phyloP scores from a whole-genome alignment of 2,329 filamentous ascomycete species.

The Aspergillus candidus region DNA sequence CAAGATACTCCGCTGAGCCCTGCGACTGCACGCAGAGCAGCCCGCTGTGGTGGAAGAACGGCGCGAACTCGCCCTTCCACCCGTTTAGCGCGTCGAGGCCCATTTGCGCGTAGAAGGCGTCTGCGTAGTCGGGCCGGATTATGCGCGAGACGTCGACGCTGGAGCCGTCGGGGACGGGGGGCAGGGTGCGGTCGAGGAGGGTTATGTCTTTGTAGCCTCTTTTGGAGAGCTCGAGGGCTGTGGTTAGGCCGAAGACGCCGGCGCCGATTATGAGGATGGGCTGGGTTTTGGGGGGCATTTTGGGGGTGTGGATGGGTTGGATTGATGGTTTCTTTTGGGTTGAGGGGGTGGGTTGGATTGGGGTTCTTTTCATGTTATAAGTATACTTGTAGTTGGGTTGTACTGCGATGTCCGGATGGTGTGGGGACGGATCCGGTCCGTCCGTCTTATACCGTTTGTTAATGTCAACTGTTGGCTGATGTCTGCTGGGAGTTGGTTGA shows the following conservation, averaged over 20 bases:
- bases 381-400: too few species aligned
- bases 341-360: too few species aligned
- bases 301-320: background rate
- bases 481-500: too few species aligned
- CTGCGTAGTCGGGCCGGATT: conserved; percentile 67
- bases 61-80: conserved; percentile 45
- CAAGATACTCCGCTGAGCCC: conserved; percentile 20
- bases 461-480: too few species aligned
- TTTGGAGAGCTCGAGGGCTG: conserved; percentile 61
- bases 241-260: conserved; percentile 60
- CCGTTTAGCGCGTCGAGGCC: conserved; percentile 64
- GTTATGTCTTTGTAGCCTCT: conserved; percentile 50
- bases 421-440: too few species aligned
- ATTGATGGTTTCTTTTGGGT: too few species aligned
- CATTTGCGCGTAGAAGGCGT: conserved; percentile 65
- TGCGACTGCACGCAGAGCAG: conserved; percentile 25
- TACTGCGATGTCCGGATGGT: too few species aligned
- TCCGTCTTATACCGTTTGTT: too few species aligned
- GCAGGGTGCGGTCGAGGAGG: conserved; percentile 49
- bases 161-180: conserved; percentile 49
- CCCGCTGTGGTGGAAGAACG: conserved; percentile 23
- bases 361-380: too few species aligned
- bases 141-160: conserved; percentile 55
- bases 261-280: conserved; percentile 64
- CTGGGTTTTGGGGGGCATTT: conserved; percentile 9